Conservation (phyloP, 768 basidiomycete genomes). For the Trametopsis cervina region DNA sequence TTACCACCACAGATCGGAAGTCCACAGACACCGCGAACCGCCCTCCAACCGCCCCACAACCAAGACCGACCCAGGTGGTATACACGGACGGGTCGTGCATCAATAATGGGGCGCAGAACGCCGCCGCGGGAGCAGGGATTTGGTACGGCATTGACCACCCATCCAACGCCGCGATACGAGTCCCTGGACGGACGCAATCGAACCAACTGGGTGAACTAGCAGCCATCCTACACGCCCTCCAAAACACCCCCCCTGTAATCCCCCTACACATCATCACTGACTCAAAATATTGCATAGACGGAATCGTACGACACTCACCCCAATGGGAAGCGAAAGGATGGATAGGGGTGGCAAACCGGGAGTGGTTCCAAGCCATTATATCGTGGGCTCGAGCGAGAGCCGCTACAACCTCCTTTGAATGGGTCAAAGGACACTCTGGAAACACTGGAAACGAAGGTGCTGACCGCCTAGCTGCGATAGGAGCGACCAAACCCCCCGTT, state of each 20-base stretch:
- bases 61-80: neutral
- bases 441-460: conserved; percentile 21
- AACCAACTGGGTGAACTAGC: conserved; percentile 15
- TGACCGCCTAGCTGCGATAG: conserved; percentile 17
- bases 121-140: conserved; percentile 13
- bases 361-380: conserved; percentile 1
- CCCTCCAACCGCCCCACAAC: neutral
- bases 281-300: conserved; percentile 1
- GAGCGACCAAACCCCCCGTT: conserved; percentile 4
- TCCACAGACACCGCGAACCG: neutral
- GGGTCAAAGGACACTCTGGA: conserved; percentile 23
- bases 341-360: conserved; percentile 9
- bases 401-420: conserved; percentile 18
- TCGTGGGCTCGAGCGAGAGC: conserved; percentile 6
- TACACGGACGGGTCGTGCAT: conserved; percentile 25
- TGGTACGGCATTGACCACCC: conserved; percentile 2
- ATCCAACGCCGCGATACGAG: neutral
- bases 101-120: conserved; percentile 15
- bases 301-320: conserved; percentile 4
- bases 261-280: conserved; percentile 4
- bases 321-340: conserved; percentile 9
- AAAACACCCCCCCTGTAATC: neutral
- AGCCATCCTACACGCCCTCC: neutral
- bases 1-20: neutral
- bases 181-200: conserved; percentile 1